Evolutionary conservation across 805 yeast species (phyloP).

Genomic region (Ogataea populi-albae): DNA sequence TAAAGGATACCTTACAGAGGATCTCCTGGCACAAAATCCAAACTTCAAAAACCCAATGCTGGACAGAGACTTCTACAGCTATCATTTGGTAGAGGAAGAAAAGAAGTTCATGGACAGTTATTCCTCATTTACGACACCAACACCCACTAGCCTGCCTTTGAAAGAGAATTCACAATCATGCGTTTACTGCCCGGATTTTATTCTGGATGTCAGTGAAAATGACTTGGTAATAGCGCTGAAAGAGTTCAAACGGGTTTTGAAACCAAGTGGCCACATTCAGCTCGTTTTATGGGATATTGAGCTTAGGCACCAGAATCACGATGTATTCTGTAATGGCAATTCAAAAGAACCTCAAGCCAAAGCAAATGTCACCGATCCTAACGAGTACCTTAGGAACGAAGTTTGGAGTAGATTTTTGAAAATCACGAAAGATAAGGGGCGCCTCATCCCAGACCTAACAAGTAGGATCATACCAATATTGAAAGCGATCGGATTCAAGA

Average conservation of each 20-base stretch:
- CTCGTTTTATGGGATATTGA: slow-evolving; percentile 30
- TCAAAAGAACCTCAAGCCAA: slow-evolving; percentile 1
- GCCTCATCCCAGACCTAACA: slow-evolving; percentile 20
- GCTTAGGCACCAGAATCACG: slow-evolving; percentile 2
- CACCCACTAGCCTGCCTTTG: slow-evolving; percentile 27
- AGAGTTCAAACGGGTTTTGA: slow-evolving; percentile 31
- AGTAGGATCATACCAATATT: slow-evolving; percentile 20
- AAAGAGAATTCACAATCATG: slow-evolving; percentile 27
- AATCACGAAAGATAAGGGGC: slow-evolving; percentile 13
- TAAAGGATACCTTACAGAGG: slow-evolving; percentile 22
- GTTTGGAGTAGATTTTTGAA: slow-evolving; percentile 23
- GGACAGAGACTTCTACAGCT: slow-evolving; percentile 18
- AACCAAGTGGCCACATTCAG: slow-evolving; percentile 31
- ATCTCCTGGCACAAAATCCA: slow-evolving; percentile 18
- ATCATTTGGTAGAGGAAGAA: slow-evolving; percentile 23
- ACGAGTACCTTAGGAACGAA: slow-evolving; percentile 17
- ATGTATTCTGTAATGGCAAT: slow-evolving; percentile 3
- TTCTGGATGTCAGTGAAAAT: slow-evolving; percentile 15
- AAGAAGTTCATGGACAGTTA: slow-evolving; percentile 25
- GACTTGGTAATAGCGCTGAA: slow-evolving; percentile 20
- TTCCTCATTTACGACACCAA: slow-evolving; percentile 32
- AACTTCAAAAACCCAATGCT: slow-evolving; percentile 21
- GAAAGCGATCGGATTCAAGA: slow-evolving; percentile 25
- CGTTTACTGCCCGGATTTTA: slow-evolving; percentile 28
- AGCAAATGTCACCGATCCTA: slow-evolving; percentile 6